phyloP scores from a whole-genome alignment of 495 filamentous ascomycete species.

The Annulohypoxylon bovei region DNA sequence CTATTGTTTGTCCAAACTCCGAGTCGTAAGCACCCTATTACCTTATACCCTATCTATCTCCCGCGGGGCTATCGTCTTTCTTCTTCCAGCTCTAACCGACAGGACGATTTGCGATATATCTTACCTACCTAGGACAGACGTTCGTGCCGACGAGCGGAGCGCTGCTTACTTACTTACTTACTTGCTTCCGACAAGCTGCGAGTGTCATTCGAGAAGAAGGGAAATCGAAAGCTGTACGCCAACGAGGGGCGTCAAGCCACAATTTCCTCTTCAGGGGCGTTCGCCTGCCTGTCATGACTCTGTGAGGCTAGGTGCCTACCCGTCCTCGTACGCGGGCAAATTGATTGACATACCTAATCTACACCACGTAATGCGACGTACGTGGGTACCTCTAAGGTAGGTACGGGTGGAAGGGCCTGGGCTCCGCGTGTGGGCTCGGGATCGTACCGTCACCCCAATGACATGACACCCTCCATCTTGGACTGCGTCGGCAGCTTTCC shows the following conservation, averaged over 20 bases:
- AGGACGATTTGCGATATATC: neutral
- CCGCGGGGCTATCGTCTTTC: neutral
- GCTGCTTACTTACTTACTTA: conserved; percentile 18
- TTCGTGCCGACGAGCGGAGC: neutral
- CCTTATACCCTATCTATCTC: neutral
- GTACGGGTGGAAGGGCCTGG: conserved; percentile 10
- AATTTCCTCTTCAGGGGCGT: conserved; percentile 8
- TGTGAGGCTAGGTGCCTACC: conserved; percentile 1
- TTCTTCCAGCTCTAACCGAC: neutral
- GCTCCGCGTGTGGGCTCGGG: conserved; percentile 5
- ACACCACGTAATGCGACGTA: neutral
- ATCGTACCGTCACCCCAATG: conserved; percentile 7
- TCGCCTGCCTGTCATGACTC: neutral
- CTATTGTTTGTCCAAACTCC: conserved; percentile 1
- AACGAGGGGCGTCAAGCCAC: conserved; percentile 16
- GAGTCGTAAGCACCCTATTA: neutral
- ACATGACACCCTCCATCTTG: conserved; percentile 11
- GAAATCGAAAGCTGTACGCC: conserved; percentile 1
- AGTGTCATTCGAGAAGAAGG: conserved; percentile 12
- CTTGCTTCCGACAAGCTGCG: conserved; percentile 20
- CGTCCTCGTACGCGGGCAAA: conserved; percentile 4
- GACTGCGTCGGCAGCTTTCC: neutral
- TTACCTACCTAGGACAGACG: neutral
- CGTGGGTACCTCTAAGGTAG: neutral
- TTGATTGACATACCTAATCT: conserved; percentile 11